Evolutionary conservation across 805 yeast genomes (phyloP), one percentile per base, ranked within the genome.

Genomic region (Starmerella gropengiesseri): DNA sequence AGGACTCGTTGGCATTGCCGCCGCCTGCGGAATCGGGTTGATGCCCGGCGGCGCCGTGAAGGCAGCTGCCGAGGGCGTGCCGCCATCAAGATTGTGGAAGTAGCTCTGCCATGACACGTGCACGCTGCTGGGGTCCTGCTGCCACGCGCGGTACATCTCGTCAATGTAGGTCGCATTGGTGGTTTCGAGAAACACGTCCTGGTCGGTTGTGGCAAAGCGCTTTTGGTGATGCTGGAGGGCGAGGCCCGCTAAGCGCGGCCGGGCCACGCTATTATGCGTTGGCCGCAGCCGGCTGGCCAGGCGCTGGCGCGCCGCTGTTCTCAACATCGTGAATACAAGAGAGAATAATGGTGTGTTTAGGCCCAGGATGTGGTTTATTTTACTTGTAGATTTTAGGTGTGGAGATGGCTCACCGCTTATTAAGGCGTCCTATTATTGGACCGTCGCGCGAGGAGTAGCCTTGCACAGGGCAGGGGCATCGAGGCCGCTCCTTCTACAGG

Each of bases 141-240:
- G 73, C 97, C 97, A 91, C 40, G 94, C 87, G 51, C 76, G 76
- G 65, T 86, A 91, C 99, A 91, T 91, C 69, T 91, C 96, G 64
- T 91, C 99, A 56, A 91, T 82, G 65, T 91, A 91, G 57, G 78
- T 77, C 50, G 95, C 91, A 64, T 83, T 83, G 61, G 77, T 76
- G 47, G 91, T 75, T 54, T 81, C 82, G 54, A 87, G 66, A 64
- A 91, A 91, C 31, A 77, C 71, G 66, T 91, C 98, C 45, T 55
- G 54, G 26, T 47, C 58, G 8, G 57, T 44, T 18, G 55, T 31
- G 25, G 53, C 53, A 16, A 35, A 31, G n/a, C 50, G 49, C 27
- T 32, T 31, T 30, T 4, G 21, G 29, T 32, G 35, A 31, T 31
- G 38, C 30, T 12, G 21, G 18, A 4, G 32, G 29, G 38, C 35